Conservation (phyloP, 1,139 yeast species). For the Yamadazyma friedrichii region DNA sequence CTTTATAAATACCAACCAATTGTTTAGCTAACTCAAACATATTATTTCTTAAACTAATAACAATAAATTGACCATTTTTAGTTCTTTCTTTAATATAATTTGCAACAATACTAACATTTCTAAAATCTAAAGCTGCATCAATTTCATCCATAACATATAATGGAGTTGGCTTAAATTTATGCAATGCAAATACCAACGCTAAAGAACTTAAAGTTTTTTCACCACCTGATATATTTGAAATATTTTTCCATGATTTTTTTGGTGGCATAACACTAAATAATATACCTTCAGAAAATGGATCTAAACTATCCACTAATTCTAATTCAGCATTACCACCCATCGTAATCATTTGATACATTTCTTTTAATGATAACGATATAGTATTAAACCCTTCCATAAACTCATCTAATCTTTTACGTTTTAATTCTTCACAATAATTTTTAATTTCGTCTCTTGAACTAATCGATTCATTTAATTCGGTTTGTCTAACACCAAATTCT, state of each 20-base stretch:
- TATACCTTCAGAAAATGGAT: slow-evolving; percentile 98
- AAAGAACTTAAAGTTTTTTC: slow-evolving; percentile 94
- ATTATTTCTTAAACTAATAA: slow-evolving; percentile 89
- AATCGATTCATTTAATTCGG: slow-evolving; percentile 68
- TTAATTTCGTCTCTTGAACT: slow-evolving; percentile 65
- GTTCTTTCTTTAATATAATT: slow-evolving; percentile 95
- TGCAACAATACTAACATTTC: slow-evolving; percentile 96
- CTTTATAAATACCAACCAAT: slow-evolving; percentile 93
- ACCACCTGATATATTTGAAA: slow-evolving; percentile 94
- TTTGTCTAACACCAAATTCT: slow-evolving; percentile 64
- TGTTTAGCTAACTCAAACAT: slow-evolving; percentile 97
- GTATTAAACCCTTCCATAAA: slow-evolving; percentile 90
- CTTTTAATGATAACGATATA: slow-evolving; percentile 86
- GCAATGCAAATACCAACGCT: slow-evolving; percentile 95
- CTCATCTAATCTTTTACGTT: slow-evolving; percentile 75
- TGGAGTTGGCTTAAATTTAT: slow-evolving; percentile 96
- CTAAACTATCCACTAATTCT: slow-evolving; percentile 91
- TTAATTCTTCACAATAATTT: slow-evolving; percentile 64
- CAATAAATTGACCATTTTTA: slow-evolving; percentile 94
- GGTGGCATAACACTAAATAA: slow-evolving; percentile 99
- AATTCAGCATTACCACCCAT: slow-evolving; percentile 99
- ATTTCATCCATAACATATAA: slow-evolving; percentile 98
- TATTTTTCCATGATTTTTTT: slow-evolving; percentile 95
- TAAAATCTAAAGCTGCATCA: slow-evolving; percentile 96
- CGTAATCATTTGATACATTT: slow-evolving; percentile 97